Evolutionary conservation across 164 flowering plant species (phyloP).

Genomic region (Euptelea pleiosperma): DNA sequence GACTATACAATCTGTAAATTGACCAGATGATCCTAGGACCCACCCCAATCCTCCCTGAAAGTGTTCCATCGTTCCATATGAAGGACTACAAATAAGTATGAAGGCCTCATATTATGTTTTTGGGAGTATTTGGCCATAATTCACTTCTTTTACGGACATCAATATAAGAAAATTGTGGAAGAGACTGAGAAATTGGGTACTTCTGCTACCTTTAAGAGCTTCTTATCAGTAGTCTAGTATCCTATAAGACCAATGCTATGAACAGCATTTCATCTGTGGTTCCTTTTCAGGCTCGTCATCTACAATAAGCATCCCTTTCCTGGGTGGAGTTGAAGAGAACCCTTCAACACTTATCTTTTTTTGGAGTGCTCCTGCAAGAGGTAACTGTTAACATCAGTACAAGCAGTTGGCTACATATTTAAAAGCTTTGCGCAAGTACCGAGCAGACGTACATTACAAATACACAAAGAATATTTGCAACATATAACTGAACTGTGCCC

Average conservation of each 20-base stretch:
- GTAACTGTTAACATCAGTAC: constrained; percentile 1
- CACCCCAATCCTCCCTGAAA: too few species aligned
- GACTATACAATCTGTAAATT: too few species aligned
- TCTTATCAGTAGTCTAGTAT: not conserved
- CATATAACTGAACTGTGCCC: too few species aligned
- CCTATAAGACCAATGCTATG: constrained; percentile 6
- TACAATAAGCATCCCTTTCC: constrained; percentile 25
- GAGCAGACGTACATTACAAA: not conserved
- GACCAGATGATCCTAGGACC: too few species aligned
- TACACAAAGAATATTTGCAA: not conserved
- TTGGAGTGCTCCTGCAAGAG: constrained; percentile 21
- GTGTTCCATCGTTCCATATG: too few species aligned
- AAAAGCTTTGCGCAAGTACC: not conserved
- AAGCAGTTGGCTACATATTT: not conserved
- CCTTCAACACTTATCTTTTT: constrained; percentile 16
- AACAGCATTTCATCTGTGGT: constrained; percentile 28
- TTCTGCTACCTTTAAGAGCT: not conserved
- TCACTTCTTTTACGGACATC: not conserved
- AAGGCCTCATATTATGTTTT: too few species aligned
- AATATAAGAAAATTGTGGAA: not conserved
- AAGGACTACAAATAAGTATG: too few species aligned
- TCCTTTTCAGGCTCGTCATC: constrained; percentile 34
- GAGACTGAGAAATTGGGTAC: not conserved
- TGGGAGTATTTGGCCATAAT: too few species aligned
- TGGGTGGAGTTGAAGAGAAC: constrained; percentile 15